A percentile compares a stretch with the other conserved stretches of the same genome.
phyloP scores from a whole-genome alignment of 192 early-diverging fungal genomes.

The Allomyces arbusculus region DNA sequence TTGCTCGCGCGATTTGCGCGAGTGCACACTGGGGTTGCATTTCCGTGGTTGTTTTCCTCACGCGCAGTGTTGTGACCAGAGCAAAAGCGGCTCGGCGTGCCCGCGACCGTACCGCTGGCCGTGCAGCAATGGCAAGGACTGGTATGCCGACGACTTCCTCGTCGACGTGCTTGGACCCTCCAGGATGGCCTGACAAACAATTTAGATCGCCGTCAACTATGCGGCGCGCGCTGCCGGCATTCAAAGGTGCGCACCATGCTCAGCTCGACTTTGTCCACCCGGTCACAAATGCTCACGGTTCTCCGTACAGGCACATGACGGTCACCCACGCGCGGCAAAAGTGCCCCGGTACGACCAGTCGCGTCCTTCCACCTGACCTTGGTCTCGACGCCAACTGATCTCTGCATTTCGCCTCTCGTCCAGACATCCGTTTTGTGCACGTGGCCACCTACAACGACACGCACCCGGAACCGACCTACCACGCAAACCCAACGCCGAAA shows the following conservation, averaged over 20 bases:
- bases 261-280: no score
- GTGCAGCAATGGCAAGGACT: conserved; percentile 84
- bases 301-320: conserved; percentile 27
- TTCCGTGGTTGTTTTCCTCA: no score
- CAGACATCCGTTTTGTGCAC: conserved; percentile 53
- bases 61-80: conserved; percentile 19
- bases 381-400: background rate
- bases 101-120: conserved; percentile 43
- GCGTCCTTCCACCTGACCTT: background rate
- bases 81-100: conserved; percentile 44
- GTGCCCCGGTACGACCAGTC: conserved; percentile 30
- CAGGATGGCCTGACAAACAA: conserved; percentile 1
- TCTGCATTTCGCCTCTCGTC: conserved; percentile 12
- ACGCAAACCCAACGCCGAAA: conserved; percentile 31
- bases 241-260: conserved; percentile 6
- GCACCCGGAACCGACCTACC: conserved; percentile 44
- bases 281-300: no score
- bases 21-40: background rate
- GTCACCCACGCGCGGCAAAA: conserved; percentile 25
- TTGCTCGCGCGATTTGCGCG: background rate
- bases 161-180: conserved; percentile 4
- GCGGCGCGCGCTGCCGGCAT: conserved; percentile 61
- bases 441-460: conserved; percentile 59
- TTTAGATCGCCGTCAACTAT: conserved; percentile 44
- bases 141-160: conserved; percentile 29